Conservation (phyloP, 2,329 filamentous ascomycete species). For the Trichoderma citrinoviride region DNA sequence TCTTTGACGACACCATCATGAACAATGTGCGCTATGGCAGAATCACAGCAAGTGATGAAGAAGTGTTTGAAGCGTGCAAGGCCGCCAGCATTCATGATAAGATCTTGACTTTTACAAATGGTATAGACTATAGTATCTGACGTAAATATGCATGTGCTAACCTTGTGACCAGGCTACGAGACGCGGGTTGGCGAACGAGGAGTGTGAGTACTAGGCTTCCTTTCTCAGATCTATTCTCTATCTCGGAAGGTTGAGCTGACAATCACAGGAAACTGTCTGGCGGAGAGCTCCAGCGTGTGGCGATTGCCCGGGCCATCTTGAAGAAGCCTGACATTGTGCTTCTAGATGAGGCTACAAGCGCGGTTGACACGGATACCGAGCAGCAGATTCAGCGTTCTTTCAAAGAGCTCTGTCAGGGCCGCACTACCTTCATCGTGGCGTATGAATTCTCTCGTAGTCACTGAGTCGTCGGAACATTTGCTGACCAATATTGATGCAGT, state of each 20-base stretch:
- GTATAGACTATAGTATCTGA: constrained; percentile 29
- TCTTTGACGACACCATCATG: constrained; percentile 59
- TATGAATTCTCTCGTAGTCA: constrained; percentile 34
- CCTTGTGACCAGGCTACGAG: constrained; percentile 41
- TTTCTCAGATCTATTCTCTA: not conserved
- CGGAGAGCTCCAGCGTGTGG: constrained; percentile 64
- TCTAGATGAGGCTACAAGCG: constrained; percentile 76
- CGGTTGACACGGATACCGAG: constrained; percentile 69
- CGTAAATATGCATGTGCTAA: not conserved
- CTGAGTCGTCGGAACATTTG: not conserved
- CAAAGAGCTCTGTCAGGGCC: constrained; percentile 54
- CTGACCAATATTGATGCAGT: constrained; percentile 33
- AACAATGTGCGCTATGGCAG: constrained; percentile 59
- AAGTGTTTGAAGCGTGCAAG: constrained; percentile 53
- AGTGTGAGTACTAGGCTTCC: constrained; percentile 36
- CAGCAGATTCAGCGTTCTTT: constrained; percentile 64
- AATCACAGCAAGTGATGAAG: constrained; percentile 53
- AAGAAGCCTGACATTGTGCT: constrained; percentile 73
- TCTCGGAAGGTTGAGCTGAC: constrained; percentile 26
- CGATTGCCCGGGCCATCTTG: constrained; percentile 68
- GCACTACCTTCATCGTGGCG: constrained; percentile 67
- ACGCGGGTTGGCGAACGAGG: constrained; percentile 52
- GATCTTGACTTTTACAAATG: constrained; percentile 52
- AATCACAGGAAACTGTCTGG: constrained; percentile 58
- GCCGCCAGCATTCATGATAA: constrained; percentile 59